Percentiles rank a stretch among this genome's conserved stretches.
Evolutionary conservation across 768 basidiomycete species (phyloP).

Genomic region (Rickenella mellea): DNA sequence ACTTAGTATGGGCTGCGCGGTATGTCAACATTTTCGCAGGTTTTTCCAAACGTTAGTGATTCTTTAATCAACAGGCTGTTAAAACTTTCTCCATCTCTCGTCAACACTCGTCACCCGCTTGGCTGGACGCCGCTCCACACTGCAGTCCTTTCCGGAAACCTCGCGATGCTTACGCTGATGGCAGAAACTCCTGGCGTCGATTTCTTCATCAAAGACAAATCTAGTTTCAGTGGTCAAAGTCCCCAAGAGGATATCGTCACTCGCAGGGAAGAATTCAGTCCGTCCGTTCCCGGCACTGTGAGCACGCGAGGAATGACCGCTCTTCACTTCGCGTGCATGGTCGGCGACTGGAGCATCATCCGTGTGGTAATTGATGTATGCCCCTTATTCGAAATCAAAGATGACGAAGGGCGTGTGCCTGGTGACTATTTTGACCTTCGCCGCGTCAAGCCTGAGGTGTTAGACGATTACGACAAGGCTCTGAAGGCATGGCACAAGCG

Average conservation of each 20-base stretch:
- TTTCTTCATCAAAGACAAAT: not conserved
- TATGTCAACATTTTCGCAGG: too few species aligned
- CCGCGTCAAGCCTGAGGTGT: not conserved
- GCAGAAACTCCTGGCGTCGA: not conserved
- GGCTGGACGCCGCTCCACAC: not conserved
- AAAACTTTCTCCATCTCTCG: not conserved
- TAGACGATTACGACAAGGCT: not conserved
- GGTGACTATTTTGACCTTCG: not conserved
- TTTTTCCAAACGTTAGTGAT: too few species aligned
- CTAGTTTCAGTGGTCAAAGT: too few species aligned
- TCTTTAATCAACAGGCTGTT: not conserved
- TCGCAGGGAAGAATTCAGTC: too few species aligned
- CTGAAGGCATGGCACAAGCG: too few species aligned
- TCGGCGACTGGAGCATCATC: not conserved
- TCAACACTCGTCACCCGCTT: not conserved
- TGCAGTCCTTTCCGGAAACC: not conserved
- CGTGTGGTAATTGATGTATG: not conserved
- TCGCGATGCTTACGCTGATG: not conserved
- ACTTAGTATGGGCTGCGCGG: too few species aligned
- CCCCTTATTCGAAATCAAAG: not conserved
- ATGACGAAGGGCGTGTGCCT: not conserved
- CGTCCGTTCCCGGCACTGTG: too few species aligned
- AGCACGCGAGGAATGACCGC: not conserved
- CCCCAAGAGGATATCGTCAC: too few species aligned
- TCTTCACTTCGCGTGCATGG: not conserved